Evolutionary conservation across 441 rosid genomes (phyloP).

Genomic region (Arabidopsis lyrata): DNA sequence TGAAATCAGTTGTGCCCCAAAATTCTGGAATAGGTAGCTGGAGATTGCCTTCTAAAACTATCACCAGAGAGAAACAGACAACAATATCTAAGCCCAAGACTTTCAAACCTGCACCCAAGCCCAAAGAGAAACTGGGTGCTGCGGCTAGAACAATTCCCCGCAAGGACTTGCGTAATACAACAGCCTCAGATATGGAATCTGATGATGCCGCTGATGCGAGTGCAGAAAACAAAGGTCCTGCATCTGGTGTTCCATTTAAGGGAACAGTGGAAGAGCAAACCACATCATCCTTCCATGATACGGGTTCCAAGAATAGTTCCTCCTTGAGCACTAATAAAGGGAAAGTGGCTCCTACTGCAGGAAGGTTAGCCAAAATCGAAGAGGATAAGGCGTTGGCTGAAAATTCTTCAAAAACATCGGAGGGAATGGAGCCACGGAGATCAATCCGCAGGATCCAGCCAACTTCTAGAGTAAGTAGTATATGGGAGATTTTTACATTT

Average conservation of each 20-base stretch:
- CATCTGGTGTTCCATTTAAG: slow-evolving; percentile 54
- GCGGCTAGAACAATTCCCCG: slow-evolving; percentile 59
- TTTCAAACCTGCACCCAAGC: slow-evolving; percentile 61
- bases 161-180: slow-evolving; percentile 50
- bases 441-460: slow-evolving; percentile 96
- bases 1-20: slow-evolving; percentile 74
- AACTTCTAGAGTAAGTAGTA: slow-evolving; percentile 94
- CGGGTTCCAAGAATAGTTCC: slow-evolving; percentile 52
- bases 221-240: slow-evolving; percentile 56
- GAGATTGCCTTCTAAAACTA: slow-evolving; percentile 60
- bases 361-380: slow-evolving; percentile 67
- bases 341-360: slow-evolving; percentile 60
- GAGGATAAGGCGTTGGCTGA: slow-evolving; percentile 61
- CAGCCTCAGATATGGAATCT: slow-evolving; percentile 51
- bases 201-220: slow-evolving; percentile 47
- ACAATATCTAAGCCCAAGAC: slow-evolving; percentile 65
- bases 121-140: slow-evolving; percentile 62
- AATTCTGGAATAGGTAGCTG: slow-evolving; percentile 69
- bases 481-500: background rate
- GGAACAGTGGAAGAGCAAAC: slow-evolving; percentile 60
- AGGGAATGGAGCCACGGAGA: slow-evolving; percentile 81
- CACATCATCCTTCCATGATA: slow-evolving; percentile 58
- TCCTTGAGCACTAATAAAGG: slow-evolving; percentile 60
- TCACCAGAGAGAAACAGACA: slow-evolving; percentile 65
- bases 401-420: slow-evolving; percentile 52